Evolutionary conservation across 2,329 filamentous ascomycete species (phyloP).

Genomic region (Balansia obtecta): DNA sequence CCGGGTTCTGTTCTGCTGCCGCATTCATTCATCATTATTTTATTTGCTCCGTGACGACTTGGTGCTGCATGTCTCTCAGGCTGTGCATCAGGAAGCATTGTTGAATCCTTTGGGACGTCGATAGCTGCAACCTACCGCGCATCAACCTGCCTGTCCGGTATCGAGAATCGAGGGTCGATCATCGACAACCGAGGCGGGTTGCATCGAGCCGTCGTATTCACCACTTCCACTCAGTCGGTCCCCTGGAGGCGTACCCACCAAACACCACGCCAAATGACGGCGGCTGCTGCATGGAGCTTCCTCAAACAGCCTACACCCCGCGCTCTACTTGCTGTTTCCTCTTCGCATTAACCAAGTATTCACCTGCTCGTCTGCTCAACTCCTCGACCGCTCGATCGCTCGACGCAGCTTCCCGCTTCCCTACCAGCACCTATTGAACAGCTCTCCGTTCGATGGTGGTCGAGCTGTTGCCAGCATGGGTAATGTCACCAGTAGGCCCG

Average conservation of each 20-base stretch:
- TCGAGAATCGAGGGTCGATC: no score
- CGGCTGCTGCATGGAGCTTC: constrained; percentile 1
- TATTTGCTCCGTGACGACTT: neutral
- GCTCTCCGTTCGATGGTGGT: constrained; percentile 7
- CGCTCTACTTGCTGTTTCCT: constrained; percentile 7
- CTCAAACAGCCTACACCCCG: constrained; percentile 5
- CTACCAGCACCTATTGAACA: neutral
- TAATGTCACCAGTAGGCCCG: constrained; percentile 77
- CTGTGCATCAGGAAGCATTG: neutral
- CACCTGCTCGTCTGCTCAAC: neutral
- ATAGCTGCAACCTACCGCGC: no score
- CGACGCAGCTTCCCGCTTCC: neutral
- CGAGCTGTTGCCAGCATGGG: constrained; percentile 54
- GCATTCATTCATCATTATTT: neutral
- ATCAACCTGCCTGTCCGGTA: no score
- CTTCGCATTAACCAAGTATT: neutral
- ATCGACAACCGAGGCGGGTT: neutral
- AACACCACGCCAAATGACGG: constrained; percentile 6
- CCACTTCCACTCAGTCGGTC: neutral
- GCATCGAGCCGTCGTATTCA: neutral
- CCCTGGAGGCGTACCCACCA: constrained; percentile 3
- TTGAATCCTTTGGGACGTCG: neutral
- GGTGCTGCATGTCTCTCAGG: neutral
- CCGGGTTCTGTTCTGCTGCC: neutral
- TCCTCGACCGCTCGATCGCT: neutral